Evolutionary conservation across 352 stramenopile species (phyloP), one percentile per base, ranked within the genome.

Genomic region (Phytophthora pistaciae): DNA sequence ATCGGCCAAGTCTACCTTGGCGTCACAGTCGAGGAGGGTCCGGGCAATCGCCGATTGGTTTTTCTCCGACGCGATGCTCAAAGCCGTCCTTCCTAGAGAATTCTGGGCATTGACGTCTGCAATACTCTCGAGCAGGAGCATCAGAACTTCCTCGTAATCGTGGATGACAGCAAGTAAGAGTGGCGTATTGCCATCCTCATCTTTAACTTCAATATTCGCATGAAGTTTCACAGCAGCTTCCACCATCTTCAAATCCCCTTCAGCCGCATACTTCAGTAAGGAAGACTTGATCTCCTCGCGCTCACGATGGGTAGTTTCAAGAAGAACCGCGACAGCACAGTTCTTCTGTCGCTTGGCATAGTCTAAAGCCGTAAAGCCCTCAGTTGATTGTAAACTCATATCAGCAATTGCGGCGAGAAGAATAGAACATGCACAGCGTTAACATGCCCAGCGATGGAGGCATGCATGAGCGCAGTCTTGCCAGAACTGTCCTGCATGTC

Each of bases 91-190:
- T 18, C 54, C 54, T 48, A 29, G n/a, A n/a, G 11, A 18, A 33
- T 44, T 60, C 18, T 60, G 18, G 5, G 54, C 54, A 13, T 48
- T 60, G 10, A 60, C 31, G 14, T 46, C 31, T 46, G 54, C 54
- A 13, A 46, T 20, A 14, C n/a, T 60, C 54, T 48, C 54, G 9
- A 60, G 54, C 27, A 60, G 10, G 18, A 60, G 16, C 18, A 20
- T 46, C 6, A 48, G 8, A 13, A 60, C 9, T 10, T 31, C 21
- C 8, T 31, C 18, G 21, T 49, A 31, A 18, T 31, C 31, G 14
- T 29, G 48, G n/a, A 11, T 5, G 54, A 36, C 29, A 60, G 54
- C 54, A 10, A 48, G 8, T n/a, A 60, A 21, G 14, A 49, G 54
- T 8, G 54, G 54, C 3, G 31, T 33, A 13, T 31, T 48, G 8